Evolutionary conservation across 495 filamentous ascomycete genomes (phyloP).

Genomic region (Penicillium argentinense): DNA sequence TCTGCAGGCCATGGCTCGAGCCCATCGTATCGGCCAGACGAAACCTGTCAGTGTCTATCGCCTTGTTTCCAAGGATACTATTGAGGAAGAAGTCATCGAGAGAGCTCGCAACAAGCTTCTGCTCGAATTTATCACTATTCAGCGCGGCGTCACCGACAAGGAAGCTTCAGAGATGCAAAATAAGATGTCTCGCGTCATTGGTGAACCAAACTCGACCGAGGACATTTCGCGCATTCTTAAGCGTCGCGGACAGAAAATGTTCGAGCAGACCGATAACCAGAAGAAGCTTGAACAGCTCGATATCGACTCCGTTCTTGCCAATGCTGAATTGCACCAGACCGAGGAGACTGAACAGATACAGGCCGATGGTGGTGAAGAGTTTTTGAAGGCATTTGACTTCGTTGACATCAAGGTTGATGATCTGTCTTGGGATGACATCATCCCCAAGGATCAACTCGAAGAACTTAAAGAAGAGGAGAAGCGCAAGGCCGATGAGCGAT

Average conservation of each 20-base stretch:
- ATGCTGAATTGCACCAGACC: constrained; percentile 92
- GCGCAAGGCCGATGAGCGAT: constrained; percentile 75
- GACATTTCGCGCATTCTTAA: constrained; percentile 94
- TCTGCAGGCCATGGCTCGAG: constrained; percentile 96
- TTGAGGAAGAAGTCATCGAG: constrained; percentile 96
- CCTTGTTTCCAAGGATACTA: constrained; percentile 94
- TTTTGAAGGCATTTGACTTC: constrained; percentile 83
- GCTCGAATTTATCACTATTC: constrained; percentile 97
- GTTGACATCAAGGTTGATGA: constrained; percentile 93
- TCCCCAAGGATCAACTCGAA: constrained; percentile 87
- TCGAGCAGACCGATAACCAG: constrained; percentile 94
- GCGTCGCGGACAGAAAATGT: constrained; percentile 92
- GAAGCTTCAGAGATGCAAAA: constrained; percentile 71
- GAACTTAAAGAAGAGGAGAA: constrained; percentile 87
- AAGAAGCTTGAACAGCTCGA: constrained; percentile 96
- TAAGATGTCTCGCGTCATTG: constrained; percentile 58
- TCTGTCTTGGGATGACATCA: constrained; percentile 96
- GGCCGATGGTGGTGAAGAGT: constrained; percentile 89
- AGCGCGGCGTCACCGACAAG: constrained; percentile 91
- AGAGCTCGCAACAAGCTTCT: constrained; percentile 96
- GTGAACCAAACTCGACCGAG: constrained; percentile 81
- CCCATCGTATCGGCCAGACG: constrained; percentile 96
- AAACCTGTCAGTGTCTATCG: constrained; percentile 93
- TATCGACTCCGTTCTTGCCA: constrained; percentile 93
- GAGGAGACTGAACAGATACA: constrained; percentile 87